phyloP scores from a whole-genome alignment of 208 protist genomes.

The Crithidia bombi region DNA sequence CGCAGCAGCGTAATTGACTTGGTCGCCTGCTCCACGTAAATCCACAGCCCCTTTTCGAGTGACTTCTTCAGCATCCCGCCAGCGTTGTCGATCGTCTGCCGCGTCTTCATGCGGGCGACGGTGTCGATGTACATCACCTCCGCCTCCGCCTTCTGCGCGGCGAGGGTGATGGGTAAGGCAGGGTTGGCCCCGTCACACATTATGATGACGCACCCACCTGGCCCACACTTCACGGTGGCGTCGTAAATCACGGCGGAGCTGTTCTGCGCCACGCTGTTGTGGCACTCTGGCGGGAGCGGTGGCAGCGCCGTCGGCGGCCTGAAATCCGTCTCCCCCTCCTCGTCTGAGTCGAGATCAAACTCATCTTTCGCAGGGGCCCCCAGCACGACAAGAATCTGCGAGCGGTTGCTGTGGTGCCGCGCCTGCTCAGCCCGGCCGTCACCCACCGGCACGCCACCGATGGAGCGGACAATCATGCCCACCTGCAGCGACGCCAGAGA shows the following conservation, averaged over 20 bases:
- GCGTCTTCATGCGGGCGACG: constrained; percentile 84
- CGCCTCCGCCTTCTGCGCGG: constrained; percentile 61
- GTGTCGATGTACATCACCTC: constrained; percentile 91
- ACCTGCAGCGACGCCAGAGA: constrained; percentile 41
- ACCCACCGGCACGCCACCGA: constrained; percentile 68
- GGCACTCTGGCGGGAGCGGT: constrained; percentile 43
- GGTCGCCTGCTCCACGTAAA: constrained; percentile 90
- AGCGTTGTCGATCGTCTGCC: constrained; percentile 78
- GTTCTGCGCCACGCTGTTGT: constrained; percentile 45
- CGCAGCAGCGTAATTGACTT: constrained; percentile 89
- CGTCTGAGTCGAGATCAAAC: constrained; percentile 83
- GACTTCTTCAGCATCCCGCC: constrained; percentile 77
- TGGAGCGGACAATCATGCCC: constrained; percentile 81
- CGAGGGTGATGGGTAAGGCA: constrained; percentile 75
- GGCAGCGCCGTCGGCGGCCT: constrained; percentile 48
- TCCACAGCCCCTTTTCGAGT: constrained; percentile 87
- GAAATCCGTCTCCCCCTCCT: constrained; percentile 64
- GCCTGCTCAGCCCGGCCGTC: constrained; percentile 58
- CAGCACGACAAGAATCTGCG: constrained; percentile 69
- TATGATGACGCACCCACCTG: constrained; percentile 81
- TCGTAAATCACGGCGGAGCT: constrained; percentile 71
- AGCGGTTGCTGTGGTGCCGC: constrained; percentile 44
- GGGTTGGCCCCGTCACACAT: constrained; percentile 89
- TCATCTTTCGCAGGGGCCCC: constrained; percentile 51
- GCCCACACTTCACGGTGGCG: constrained; percentile 50